Conservation (phyloP, 768 basidiomycete species). For the Chiua virens region DNA sequence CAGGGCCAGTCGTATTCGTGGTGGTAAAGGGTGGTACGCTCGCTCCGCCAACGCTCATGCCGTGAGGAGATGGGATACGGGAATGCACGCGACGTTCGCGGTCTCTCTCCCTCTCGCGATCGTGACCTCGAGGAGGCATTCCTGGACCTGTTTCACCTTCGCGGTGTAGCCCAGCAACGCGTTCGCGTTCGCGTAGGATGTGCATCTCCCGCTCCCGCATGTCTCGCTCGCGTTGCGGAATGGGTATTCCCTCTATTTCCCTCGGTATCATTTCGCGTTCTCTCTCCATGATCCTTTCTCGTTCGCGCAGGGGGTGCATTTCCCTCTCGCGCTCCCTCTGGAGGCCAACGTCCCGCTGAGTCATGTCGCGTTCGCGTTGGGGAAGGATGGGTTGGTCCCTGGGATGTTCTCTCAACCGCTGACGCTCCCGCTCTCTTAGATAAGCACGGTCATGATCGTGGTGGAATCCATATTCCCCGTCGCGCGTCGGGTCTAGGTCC, state of each 20-base stretch:
- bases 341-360: slow-evolving; percentile 21
- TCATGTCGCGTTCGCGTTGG: slow-evolving; percentile 25
- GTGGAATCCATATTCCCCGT: slow-evolving; percentile 23
- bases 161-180: slow-evolving; percentile 19
- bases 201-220: slow-evolving; percentile 28
- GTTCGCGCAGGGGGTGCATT: slow-evolving; percentile 16
- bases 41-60: slow-evolving; percentile 6
- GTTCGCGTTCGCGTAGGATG: slow-evolving; percentile 28
- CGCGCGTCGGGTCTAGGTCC: slow-evolving; percentile 23
- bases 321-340: slow-evolving; percentile 29
- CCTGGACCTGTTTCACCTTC: slow-evolving; percentile 26
- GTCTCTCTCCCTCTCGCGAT: slow-evolving; percentile 33
- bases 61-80: slow-evolving; percentile 28
- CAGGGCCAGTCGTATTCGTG: slow-evolving; percentile 16
- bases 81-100: slow-evolving; percentile 29
- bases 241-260: slow-evolving; percentile 24
- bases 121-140: slow-evolving; percentile 21
- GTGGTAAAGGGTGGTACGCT: slow-evolving; percentile 7
- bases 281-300: slow-evolving; percentile 23
- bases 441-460: slow-evolving; percentile 24
- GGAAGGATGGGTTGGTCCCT: slow-evolving; percentile 21
- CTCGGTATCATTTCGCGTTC: slow-evolving; percentile 23
- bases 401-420: slow-evolving; percentile 14
- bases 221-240: slow-evolving; percentile 26
- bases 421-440: slow-evolving; percentile 26